Base-by-base conservation (phyloP, 2,329 filamentous ascomycete species). In the Polychaeton citri region DNA sequence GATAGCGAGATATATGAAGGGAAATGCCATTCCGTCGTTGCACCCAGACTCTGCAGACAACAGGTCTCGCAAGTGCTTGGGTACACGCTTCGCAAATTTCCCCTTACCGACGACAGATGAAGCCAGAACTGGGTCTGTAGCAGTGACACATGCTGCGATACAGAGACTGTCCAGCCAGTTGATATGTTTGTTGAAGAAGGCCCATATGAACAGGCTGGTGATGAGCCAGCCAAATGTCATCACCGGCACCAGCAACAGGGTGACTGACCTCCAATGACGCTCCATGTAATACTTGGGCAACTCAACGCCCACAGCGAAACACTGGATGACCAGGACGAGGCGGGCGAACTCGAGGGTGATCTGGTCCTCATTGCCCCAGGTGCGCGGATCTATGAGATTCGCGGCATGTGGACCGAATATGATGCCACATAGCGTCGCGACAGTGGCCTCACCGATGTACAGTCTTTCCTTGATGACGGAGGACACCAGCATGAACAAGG, bases 1-100 rank as follows among this genome's bases (percentile, higher is more conserved):
- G 19, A 95, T 66, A 1, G 83, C 79, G 19, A 98, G 70, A 57
- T 98, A 98, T 51, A 98, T 75, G 59, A 98, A 98, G 1, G 90
- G 90, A 54, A 98, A 98, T 1, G 90, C 90, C 90, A 98, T 98
- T 62, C 90, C 90, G 58, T 98, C 90, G 69, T 98, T 98, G 64
- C 90, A 98, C 19, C 90, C 90, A 6, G 90, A 98, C 62, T 98
- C 90, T 38, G 87, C 87, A 4, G 90, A 98, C 9, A 98, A 68
- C 35, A 98, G 57, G 62, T 98, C 90, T 69, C 90, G 75, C 63
- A 98, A 66, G 76, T 98, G 90, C 66, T 95, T 96, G 16, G 90
- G 90, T 4, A 98, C 86, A 43, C 90, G 78, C 64, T 94, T 94
- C 21, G 90, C 88, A 52, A 98, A 98, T 61, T 98, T 98, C 52